A percentile compares a stretch with the other conserved stretches of the same genome.
These are phyloP conservation scores for Prunus armeniaca DNA, from an alignment of 306 rosid species.

Conservation along the genomic window DNA sequence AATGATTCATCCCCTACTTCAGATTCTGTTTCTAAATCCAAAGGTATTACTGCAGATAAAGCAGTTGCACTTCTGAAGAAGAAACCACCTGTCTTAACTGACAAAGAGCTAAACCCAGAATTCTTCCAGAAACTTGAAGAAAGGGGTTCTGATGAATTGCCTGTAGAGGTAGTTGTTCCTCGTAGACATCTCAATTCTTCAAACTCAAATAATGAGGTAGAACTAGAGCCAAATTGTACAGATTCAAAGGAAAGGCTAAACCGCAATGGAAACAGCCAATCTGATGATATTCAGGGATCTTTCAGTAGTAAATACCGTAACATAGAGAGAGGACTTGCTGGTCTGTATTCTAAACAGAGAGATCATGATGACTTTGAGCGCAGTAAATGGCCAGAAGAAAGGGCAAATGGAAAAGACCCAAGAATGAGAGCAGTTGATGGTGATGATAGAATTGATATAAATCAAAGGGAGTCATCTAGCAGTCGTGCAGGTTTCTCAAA, in stretches of 20 bases:
- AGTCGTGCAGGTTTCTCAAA: constrained; percentile 69
- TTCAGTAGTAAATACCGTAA: constrained; percentile 52
- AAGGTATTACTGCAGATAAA: constrained; percentile 66
- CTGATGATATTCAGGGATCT: constrained; percentile 53
- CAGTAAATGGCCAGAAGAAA: constrained; percentile 63
- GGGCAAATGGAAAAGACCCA: constrained; percentile 58
- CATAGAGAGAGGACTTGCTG: constrained; percentile 50
- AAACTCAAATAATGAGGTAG: constrained; percentile 59
- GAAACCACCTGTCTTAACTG: constrained; percentile 73
- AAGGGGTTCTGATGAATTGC: constrained; percentile 81
- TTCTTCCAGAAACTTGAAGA: constrained; percentile 92
- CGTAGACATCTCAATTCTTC: constrained; percentile 68
- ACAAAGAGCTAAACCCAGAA: constrained; percentile 85
- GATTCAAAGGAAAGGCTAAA: constrained; percentile 49
- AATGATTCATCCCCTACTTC: constrained; percentile 47
- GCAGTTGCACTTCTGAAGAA: constrained; percentile 85
- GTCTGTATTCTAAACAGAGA: constrained; percentile 44
- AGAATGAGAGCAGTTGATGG: constrained; percentile 53
- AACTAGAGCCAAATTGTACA: constrained; percentile 41
- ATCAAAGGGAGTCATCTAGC: constrained; percentile 68
- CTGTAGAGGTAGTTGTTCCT: constrained; percentile 91
- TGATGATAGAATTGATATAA: constrained; percentile 57
- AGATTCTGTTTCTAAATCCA: constrained; percentile 51
- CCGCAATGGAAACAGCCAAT: constrained; percentile 41
- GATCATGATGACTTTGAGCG: constrained; percentile 46